Evolutionary conservation across 805 yeast species (phyloP).

Genomic region (Candida tammaniensis): DNA sequence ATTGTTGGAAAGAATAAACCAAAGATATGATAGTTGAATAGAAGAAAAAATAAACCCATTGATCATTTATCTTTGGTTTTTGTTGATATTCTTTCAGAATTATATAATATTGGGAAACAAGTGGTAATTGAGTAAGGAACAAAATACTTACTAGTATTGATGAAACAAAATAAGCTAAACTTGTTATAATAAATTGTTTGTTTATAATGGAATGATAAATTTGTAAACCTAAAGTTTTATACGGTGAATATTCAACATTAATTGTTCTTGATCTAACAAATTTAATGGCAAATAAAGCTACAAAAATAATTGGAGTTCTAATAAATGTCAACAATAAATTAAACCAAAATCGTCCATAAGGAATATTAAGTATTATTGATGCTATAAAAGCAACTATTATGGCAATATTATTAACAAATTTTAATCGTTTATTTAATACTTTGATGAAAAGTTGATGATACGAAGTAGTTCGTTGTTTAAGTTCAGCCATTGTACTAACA

Average conservation of each 20-base stretch:
- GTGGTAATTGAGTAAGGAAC: constrained; percentile 26
- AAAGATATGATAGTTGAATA: constrained; percentile 39
- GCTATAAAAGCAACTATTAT: constrained; percentile 23
- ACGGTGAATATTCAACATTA: constrained; percentile 29
- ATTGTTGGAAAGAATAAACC: constrained; percentile 49
- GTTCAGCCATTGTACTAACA: constrained; percentile 2
- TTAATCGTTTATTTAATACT: constrained; percentile 33
- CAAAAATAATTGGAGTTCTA: constrained; percentile 30
- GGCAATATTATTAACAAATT: constrained; percentile 31
- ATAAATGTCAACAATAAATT: constrained; percentile 22
- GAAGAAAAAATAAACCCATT: constrained; percentile 51
- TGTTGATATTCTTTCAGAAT: constrained; percentile 39
- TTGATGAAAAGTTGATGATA: constrained; percentile 22
- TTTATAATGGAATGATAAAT: constrained; percentile 20
- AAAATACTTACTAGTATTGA: constrained; percentile 21
- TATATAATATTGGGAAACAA: constrained; percentile 25
- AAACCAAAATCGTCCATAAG: constrained; percentile 31
- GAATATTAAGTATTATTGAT: constrained; percentile 24
- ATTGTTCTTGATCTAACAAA: constrained; percentile 21
- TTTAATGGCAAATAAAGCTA: constrained; percentile 26
- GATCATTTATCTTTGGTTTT: constrained; percentile 37
- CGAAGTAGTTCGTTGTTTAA: constrained; percentile 8
- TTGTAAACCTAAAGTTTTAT: constrained; percentile 34
- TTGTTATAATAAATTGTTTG: constrained; percentile 15
- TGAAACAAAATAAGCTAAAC: constrained; percentile 21